Percentiles rank a stretch among this genome's conserved stretches.
Evolutionary conservation across 2,329 filamentous ascomycete genomes (phyloP).

Genomic region (Xylariaceae sp.): DNA sequence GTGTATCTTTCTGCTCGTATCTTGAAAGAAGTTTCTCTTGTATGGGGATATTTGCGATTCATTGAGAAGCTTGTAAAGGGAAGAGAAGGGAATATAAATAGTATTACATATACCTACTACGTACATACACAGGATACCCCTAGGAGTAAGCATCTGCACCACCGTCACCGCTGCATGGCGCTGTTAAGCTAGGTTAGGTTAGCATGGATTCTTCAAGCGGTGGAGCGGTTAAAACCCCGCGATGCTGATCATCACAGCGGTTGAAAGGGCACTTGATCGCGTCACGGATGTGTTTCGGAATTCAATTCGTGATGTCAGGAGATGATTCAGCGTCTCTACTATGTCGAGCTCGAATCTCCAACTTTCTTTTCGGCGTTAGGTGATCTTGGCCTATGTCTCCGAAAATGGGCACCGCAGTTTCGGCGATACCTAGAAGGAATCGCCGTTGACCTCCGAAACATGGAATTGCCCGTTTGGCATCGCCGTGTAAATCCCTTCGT

Average conservation of each 20-base stretch:
- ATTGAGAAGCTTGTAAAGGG: not conserved
- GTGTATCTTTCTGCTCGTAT: not conserved
- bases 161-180: not conserved
- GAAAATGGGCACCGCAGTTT: not conserved
- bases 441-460: slow-evolving; percentile 12
- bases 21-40: not conserved
- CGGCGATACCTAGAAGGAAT: slow-evolving; percentile 23
- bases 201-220: not conserved
- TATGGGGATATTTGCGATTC: not conserved
- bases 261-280: not conserved
- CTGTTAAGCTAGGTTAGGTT: slow-evolving; percentile 6
- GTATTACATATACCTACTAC: not conserved
- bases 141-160: slow-evolving; percentile 12
- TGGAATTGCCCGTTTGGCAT: slow-evolving; percentile 15
- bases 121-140: slow-evolving; percentile 13
- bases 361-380: slow-evolving; percentile 16
- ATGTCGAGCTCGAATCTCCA: not conserved
- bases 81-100: not conserved
- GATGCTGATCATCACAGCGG: slow-evolving; percentile 5
- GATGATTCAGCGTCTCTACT: not conserved
- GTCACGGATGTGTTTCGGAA: not conserved
- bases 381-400: not conserved
- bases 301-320: not conserved
- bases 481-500: no score
- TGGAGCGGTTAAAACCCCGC: slow-evolving; percentile 10